These are phyloP conservation scores for Alternaria conjuncta DNA, from an alignment of 2,329 filamentous ascomycete genomes.

Conservation along the genomic window DNA sequence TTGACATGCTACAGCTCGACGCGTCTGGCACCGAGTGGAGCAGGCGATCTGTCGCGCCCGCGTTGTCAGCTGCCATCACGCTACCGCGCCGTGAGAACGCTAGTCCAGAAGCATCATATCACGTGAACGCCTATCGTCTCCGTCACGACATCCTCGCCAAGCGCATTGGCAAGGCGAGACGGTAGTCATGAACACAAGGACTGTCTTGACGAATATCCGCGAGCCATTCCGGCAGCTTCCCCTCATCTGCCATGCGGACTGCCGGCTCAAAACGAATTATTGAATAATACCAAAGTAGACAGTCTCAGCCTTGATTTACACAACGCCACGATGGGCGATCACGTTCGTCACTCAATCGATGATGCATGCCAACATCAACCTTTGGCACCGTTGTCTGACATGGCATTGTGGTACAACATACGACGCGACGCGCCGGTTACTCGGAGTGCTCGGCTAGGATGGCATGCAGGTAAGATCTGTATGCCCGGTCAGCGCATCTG, in stretches of 20 bases:
- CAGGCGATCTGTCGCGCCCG: constrained; percentile 2
- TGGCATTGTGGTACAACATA: background rate
- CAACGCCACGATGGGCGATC: background rate
- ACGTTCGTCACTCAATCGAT: background rate
- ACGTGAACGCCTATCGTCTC: background rate
- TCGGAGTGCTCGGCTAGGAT: background rate
- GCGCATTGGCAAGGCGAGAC: background rate
- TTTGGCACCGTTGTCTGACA: background rate
- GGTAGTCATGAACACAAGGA: background rate
- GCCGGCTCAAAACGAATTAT: background rate
- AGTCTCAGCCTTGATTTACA: background rate
- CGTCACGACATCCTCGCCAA: background rate
- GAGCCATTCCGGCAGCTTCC: background rate
- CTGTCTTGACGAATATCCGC: background rate
- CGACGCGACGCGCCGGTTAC: background rate
- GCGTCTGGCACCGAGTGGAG: constrained; percentile 6
- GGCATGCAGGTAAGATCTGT: constrained; percentile 4
- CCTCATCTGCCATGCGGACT: background rate
- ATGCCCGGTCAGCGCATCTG: constrained; percentile 8
- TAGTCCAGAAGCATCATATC: background rate
- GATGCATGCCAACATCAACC: background rate
- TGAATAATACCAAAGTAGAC: background rate
- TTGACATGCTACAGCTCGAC: background rate
- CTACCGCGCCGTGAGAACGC: background rate
- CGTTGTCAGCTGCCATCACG: constrained; percentile 5